Evolutionary conservation across 768 basidiomycete genomes (phyloP).

Genomic region (Amanita exitialis): DNA sequence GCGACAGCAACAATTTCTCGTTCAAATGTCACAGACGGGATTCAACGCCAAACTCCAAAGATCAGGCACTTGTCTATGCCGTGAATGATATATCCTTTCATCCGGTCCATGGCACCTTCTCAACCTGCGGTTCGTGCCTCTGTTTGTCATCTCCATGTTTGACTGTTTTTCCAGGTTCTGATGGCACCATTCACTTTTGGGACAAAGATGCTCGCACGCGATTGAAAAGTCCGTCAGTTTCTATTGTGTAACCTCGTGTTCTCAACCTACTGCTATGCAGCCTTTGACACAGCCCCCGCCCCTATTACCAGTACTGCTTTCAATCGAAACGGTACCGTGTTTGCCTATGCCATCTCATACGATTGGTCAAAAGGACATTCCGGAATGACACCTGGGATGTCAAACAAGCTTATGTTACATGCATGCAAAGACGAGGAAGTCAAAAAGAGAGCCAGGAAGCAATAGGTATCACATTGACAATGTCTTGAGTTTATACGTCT

Average conservation of each 20-base stretch:
- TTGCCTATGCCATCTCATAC: slow-evolving; percentile 88
- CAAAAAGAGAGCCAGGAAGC: slow-evolving; percentile 48
- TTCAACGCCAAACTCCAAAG: slow-evolving; percentile 42
- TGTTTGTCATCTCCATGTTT: neutral
- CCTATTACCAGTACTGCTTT: slow-evolving; percentile 78
- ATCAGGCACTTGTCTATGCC: slow-evolving; percentile 64
- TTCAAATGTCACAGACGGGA: slow-evolving; percentile 78
- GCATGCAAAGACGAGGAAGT: slow-evolving; percentile 85
- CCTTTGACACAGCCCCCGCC: slow-evolving; percentile 63
- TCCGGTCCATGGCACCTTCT: slow-evolving; percentile 76
- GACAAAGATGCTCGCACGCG: slow-evolving; percentile 90
- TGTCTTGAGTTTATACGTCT: neutral
- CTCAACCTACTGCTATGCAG: slow-evolving; percentile 20
- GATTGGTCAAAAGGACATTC: slow-evolving; percentile 92
- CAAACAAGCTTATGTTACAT: slow-evolving; percentile 79
- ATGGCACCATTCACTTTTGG: slow-evolving; percentile 90
- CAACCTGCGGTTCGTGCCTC: slow-evolving; percentile 52
- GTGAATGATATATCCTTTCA: slow-evolving; percentile 88
- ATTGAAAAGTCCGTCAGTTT: slow-evolving; percentile 60
- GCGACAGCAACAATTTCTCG: slow-evolving; percentile 64
- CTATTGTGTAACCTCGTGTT: neutral
- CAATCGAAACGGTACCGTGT: slow-evolving; percentile 81
- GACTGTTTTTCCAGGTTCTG: slow-evolving; percentile 41
- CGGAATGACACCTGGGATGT: slow-evolving; percentile 61
- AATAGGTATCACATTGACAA: slow-evolving; percentile 8